Evolutionary conservation across 805 yeast species (phyloP), one percentile per base, ranked within the genome.

Genomic region (Nematodospora valgi): DNA sequence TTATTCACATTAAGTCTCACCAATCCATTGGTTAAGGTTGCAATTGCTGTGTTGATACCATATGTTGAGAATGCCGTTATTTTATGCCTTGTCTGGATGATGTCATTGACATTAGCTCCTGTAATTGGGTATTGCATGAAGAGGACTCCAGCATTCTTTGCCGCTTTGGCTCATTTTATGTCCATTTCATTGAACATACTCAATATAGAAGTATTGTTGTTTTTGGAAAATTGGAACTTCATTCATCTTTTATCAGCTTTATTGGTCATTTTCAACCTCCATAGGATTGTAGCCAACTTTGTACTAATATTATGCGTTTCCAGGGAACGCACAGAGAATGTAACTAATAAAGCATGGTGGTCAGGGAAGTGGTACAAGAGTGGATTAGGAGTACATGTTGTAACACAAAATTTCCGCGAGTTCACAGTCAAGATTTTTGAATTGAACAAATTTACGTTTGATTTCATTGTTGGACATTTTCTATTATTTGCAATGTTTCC

Each of bases 11-110:
- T 52, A 42, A 47, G 31, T 47, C 59, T 34, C 62, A 74, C n/a
- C 44, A 59, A 38, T 66, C 74, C 91, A 0, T 51, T 84, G 0
- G 43, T 82, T 9, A 69, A 97, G 38, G 56, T 91, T 20, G 51
- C 72, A 2, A 59, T 87, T 11, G 57, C 80, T 3, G 62, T 72
- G 0, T 33, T 73, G 23, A 44, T 68, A 1, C 87, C 89, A 1
- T 57, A 79, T 12, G 17, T 67, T 1, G 40, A 72, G 29, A 70
- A 71, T 44, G 33, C 49, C 3, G 27, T 58, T 1, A 40, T 66
- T 1, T 47, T 72, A 27, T 5, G 58, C 4, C 16, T 63, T 0
- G 38, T 63, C 2, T 64, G 66, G 35, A 50, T 57, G 0, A 20
- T 69, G 3, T 65, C 76, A 4, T 48, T 64, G 18, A 39, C 61